Evolutionary conservation across 2,329 filamentous ascomycete species (phyloP), one percentile per base, ranked within the genome.

Genomic region (Exophiala xenobiotica): DNA sequence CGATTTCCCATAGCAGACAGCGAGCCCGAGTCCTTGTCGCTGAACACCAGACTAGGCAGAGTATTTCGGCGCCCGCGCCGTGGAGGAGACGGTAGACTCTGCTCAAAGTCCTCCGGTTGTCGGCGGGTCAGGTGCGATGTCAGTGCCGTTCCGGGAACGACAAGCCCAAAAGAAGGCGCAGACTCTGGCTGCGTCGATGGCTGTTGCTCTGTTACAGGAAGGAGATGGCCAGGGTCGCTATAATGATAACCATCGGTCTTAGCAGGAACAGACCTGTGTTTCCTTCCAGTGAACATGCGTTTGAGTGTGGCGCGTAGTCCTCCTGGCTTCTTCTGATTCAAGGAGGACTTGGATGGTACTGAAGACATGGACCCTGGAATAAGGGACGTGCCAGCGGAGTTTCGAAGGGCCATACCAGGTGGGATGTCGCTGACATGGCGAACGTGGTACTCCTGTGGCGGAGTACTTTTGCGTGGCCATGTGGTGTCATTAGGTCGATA

Each of bases 11-110:
- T 18, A n/a, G 45, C 26, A 16, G 41, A 41, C 4, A 33, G 27
- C 3, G 53, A 27, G 14, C 66, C 40, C 3, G 46, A 42, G 42
- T 70, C 70, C 6, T 71, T 66, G 11, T 74, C 68, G 4, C 69
- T 71, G 27, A 74, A 65, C 8, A 74, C 64, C 31, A 75, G 57
- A 51, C 72, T 75, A 1, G 73, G 73, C 12, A 75, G 62, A 1
- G 73, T 75, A 6, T 71, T 72, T 38, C 73, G 67, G 53, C 73
- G 55, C 51, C 48, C 42, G 50, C 49, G 57, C 52, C 46, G 54
- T 19, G 50, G 46, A 12, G 49, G 44, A 35, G 16, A 19, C 6
- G 46, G 38, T n/a, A 49, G 20, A 24, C 16, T 47, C 8, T 49
- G 37, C 9, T 47, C 43, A n/a, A 42, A 46, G n/a, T 33, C 22